Conservation (phyloP, 805 yeast genomes). For the Aciculoconidium aculeatum region DNA sequence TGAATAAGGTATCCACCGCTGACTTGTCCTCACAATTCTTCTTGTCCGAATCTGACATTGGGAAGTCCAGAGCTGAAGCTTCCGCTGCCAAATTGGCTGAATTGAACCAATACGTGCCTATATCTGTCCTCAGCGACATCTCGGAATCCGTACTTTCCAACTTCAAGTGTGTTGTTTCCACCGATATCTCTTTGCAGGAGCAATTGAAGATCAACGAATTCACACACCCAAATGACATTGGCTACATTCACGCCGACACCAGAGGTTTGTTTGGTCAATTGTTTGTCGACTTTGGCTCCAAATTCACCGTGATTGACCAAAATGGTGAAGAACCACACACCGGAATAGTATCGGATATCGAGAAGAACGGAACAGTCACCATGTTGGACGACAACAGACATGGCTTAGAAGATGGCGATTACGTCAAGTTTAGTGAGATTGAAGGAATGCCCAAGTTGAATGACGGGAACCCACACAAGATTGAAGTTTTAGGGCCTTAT, state of each 20-base stretch:
- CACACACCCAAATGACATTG: conserved; percentile 68
- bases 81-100: conserved; percentile 69
- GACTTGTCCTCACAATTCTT: conserved; percentile 92
- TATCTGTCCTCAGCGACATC: conserved; percentile 56
- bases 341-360: conserved; percentile 89
- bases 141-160: conserved; percentile 46
- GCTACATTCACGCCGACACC: conserved; percentile 75
- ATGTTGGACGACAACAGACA: conserved; percentile 90
- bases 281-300: conserved; percentile 85
- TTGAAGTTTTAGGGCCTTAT: conserved; percentile 90
- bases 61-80: conserved; percentile 68
- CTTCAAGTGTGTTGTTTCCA: conserved; percentile 82
- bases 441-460: conserved; percentile 73
- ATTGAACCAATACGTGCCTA: conserved; percentile 86
- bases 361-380: conserved; percentile 84
- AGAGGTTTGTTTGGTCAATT: conserved; percentile 85
- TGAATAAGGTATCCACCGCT: conserved; percentile 53
- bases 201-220: conserved; percentile 70
- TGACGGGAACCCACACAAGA: conserved; percentile 65
- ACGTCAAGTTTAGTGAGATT: conserved; percentile 80
- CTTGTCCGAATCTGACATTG: conserved; percentile 58
- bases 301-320: conserved; percentile 73
- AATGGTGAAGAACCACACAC: conserved; percentile 89
- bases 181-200: conserved; percentile 64
- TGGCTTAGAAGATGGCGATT: conserved; percentile 88